phyloP scores from a whole-genome alignment of 768 basidiomycete species.

The Tricholoma sp. region DNA sequence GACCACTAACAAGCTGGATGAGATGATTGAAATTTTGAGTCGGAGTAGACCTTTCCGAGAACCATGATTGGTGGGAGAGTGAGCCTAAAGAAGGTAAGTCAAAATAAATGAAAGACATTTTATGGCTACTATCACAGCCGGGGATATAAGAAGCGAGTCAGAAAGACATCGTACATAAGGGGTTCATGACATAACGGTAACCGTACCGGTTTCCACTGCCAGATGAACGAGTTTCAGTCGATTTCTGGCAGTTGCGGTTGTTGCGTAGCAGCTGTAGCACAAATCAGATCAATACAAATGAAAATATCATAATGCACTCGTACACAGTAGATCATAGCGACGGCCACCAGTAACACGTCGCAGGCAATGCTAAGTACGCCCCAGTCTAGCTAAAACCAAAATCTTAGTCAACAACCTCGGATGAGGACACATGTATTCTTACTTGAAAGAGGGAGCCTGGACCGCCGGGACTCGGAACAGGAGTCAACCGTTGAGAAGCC shows the following conservation, averaged over 20 bases:
- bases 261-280: not conserved
- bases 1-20: not conserved
- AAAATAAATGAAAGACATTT: not conserved
- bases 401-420: not conserved
- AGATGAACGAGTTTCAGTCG: not conserved
- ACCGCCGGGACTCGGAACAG: too few relatives aligned
- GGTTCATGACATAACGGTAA: not conserved
- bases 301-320: not conserved
- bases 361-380: not conserved
- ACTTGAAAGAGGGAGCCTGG: too few relatives aligned
- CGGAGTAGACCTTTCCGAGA: not conserved
- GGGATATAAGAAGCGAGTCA: too few relatives aligned
- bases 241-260: not conserved
- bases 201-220: not conserved
- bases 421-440: not conserved
- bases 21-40: slow-evolving; percentile 1
- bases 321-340: not conserved
- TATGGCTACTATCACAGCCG: not conserved
- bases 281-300: not conserved
- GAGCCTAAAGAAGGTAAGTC: too few relatives aligned
- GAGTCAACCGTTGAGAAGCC: too few relatives aligned
- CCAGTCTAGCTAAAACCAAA: not conserved
- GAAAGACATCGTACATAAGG: too few relatives aligned
- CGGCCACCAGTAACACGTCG: not conserved
- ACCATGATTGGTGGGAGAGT: not conserved